Evolutionary conservation across 2,329 filamentous ascomycete genomes (phyloP), one percentile per base, ranked within the genome.

Genomic region (Aspergillus sp.): DNA sequence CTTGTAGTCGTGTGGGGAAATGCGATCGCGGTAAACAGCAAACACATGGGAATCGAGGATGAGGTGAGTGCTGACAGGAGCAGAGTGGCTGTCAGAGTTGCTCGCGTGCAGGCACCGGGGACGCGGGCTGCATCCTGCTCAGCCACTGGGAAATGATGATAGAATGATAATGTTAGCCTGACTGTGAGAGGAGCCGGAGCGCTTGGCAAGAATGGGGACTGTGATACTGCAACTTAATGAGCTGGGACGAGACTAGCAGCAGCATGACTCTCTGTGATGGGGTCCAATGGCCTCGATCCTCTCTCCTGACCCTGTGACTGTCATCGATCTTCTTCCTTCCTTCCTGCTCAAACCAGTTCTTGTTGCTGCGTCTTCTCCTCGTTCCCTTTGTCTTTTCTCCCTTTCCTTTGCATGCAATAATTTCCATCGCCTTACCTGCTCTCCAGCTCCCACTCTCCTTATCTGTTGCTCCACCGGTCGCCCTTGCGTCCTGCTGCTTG

Each of bases 401-500:
- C 31, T 46, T 49, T 43, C 25, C n/a, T 50, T 50, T 19, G 5
- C 17, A 49, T 49, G 38, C 34, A 13, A 28, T 50, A 54, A 22
- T 46, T 50, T 43, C 19, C 19, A 17, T 22, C 45, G 28, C 31
- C 41, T 19, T 48, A 28, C 31, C 54, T 41, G 25, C 41, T 34
- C 31, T 34, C 48, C 22, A 48, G 19, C 34, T 41, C 9, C 17
- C n/a, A 47, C 54, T 57, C 48, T 51, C 61, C 54, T 57, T 54
- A 57, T 55, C 57, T 34, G 41, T 50, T 41, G 47, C 55, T 64
- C 58, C 61, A 64, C 51, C 56, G 59, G 64, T 63, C 61, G 61
- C 64, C 64, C 64, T 65, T 65, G 64, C 64, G 58, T 65, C 64
- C 48, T 60, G 34, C 62, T 38, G 34, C 62, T 38, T 59, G 54